phyloP scores from a whole-genome alignment of 306 rosid genomes.

The Alnus rubra region DNA sequence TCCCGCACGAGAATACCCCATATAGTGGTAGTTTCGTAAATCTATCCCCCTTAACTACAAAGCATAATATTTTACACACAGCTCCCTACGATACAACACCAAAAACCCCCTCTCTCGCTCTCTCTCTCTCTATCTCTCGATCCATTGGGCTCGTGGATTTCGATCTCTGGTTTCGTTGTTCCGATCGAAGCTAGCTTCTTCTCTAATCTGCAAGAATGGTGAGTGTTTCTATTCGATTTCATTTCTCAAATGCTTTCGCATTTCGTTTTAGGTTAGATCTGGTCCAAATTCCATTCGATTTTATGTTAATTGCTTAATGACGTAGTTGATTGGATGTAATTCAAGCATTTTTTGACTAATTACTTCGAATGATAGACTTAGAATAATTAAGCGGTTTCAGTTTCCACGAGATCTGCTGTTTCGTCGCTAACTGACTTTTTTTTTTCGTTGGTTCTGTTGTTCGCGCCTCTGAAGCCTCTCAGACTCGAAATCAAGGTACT shows the following conservation, averaged over 20 bases:
- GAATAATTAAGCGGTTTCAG: constrained; percentile 25
- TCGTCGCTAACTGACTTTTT: constrained; percentile 43
- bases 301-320: constrained; percentile 24
- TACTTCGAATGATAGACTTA: constrained; percentile 14
- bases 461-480: constrained; percentile 82
- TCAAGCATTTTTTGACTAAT: constrained; percentile 7
- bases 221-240: constrained; percentile 44
- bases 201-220: constrained; percentile 67
- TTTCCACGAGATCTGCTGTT: constrained; percentile 50
- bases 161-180: constrained; percentile 37
- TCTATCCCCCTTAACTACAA: constrained; percentile 37
- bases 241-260: constrained; percentile 16
- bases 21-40: constrained; percentile 63
- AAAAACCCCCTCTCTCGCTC: background rate
- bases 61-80: constrained; percentile 28
- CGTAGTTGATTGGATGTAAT: constrained; percentile 23
- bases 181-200: constrained; percentile 17
- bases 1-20: background rate
- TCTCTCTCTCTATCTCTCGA: constrained; percentile 37
- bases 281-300: constrained; percentile 48
- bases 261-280: constrained; percentile 64
- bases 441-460: constrained; percentile 31
- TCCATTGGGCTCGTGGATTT: constrained; percentile 40
- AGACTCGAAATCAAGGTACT: constrained; percentile 98
- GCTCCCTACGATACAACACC: constrained; percentile 22